Evolutionary conservation across 2,329 filamentous ascomycete genomes (phyloP).

Genomic region (Arthroderma sp.): DNA sequence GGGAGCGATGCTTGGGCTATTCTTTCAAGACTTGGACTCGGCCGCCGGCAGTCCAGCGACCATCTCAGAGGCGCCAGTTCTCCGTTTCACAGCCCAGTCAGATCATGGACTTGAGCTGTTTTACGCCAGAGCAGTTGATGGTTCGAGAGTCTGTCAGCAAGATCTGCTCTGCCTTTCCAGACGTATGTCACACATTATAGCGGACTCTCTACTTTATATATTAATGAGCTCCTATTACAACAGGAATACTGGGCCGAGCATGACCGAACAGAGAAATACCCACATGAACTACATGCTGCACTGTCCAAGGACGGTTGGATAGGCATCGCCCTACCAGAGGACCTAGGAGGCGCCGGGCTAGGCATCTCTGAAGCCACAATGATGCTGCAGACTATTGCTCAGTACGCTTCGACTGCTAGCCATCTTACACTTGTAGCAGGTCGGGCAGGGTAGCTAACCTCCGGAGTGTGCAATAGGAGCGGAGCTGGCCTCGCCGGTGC

Average conservation of each 20-base stretch:
- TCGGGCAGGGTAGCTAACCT: not conserved
- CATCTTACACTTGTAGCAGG: not conserved
- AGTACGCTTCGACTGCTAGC: constrained; percentile 34
- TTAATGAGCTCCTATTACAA: not conserved
- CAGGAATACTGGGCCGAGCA: constrained; percentile 61
- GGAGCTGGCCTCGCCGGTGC: constrained; percentile 66
- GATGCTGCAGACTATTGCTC: constrained; percentile 74
- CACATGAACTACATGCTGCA: constrained; percentile 62
- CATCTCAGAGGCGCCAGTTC: constrained; percentile 18
- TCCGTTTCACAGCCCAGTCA: constrained; percentile 23
- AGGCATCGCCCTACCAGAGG: constrained; percentile 65
- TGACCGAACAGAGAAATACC: constrained; percentile 59
- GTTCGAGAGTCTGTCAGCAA: constrained; percentile 59
- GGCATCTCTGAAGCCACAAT: constrained; percentile 71
- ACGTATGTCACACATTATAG: constrained; percentile 25
- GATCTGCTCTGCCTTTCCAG: constrained; percentile 58
- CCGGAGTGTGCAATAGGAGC: constrained; percentile 26
- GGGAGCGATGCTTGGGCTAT: not conserved
- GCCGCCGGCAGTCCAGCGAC: too few relatives aligned
- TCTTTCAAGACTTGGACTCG: not conserved
- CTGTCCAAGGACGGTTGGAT: constrained; percentile 68
- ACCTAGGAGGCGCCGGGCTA: constrained; percentile 60
- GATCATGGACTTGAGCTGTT: constrained; percentile 61
- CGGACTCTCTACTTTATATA: not conserved
- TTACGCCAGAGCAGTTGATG: constrained; percentile 59